These are phyloP conservation scores for Myrica gale DNA, from an alignment of 306 rosid species.

Conservation along the genomic window DNA sequence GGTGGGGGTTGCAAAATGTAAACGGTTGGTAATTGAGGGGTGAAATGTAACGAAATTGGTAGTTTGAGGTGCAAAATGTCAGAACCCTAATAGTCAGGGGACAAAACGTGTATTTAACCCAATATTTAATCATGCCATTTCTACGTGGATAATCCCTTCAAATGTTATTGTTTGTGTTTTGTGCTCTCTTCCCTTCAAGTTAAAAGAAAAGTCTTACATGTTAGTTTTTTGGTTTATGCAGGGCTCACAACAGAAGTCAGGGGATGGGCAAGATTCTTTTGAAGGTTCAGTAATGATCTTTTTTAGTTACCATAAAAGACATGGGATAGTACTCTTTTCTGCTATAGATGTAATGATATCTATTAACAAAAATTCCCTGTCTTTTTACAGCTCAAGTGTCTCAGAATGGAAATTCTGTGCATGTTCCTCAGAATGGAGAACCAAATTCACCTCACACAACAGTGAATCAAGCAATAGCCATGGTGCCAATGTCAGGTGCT, in stretches of 20 bases:
- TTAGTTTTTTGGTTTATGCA: constrained; percentile 34
- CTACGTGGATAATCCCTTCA: neutral
- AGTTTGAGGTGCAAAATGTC: too few relatives aligned
- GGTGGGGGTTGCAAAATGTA: neutral
- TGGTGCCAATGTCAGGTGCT: constrained; percentile 56
- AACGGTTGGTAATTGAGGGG: too few relatives aligned
- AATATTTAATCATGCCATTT: neutral
- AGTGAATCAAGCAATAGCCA: constrained; percentile 66
- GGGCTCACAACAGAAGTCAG: constrained; percentile 86
- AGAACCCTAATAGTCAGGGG: too few relatives aligned
- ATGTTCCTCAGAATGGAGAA: constrained; percentile 78
- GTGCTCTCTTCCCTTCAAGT: neutral
- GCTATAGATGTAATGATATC: constrained; percentile 15
- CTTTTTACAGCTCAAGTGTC: constrained; percentile 62
- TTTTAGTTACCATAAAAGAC: neutral
- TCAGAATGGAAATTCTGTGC: constrained; percentile 75
- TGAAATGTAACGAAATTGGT: too few relatives aligned
- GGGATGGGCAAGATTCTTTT: constrained; percentile 72
- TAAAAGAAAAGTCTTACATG: constrained; percentile 4
- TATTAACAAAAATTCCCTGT: constrained; percentile 18
- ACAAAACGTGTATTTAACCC: neutral
- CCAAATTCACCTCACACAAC: constrained; percentile 52
- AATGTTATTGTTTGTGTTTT: neutral
- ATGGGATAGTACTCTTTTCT: constrained; percentile 12
- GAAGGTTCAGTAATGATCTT: constrained; percentile 61